phyloP scores from a whole-genome alignment of 1,284 basidiomycete species.

The Caloboletus inedulis region DNA sequence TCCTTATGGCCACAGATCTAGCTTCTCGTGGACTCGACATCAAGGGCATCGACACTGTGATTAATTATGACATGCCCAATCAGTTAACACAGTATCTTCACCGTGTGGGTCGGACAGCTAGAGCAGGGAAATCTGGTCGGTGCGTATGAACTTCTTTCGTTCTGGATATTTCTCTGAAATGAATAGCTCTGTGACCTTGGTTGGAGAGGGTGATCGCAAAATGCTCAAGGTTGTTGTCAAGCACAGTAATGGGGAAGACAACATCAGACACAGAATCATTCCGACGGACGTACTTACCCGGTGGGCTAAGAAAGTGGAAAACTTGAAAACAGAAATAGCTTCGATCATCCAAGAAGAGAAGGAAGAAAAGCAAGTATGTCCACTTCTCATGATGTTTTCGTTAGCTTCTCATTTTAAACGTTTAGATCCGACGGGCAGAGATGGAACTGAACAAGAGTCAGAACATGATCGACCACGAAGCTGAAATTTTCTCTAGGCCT shows the following conservation, averaged over 20 bases:
- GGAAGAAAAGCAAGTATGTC: constrained; percentile 84
- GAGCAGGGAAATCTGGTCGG: constrained; percentile 91
- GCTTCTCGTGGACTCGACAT: constrained; percentile 96
- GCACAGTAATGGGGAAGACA: constrained; percentile 73
- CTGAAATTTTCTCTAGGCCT: constrained; percentile 93
- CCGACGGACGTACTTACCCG: constrained; percentile 75
- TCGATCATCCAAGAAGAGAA: constrained; percentile 90
- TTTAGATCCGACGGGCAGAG: constrained; percentile 81
- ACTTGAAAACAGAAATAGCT: constrained; percentile 76
- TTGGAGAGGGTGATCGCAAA: constrained; percentile 94
- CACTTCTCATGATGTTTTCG: constrained; percentile 5
- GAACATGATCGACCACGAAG: constrained; percentile 92
- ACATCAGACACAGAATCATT: constrained; percentile 88
- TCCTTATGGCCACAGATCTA: constrained; percentile 92
- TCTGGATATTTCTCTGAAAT: constrained; percentile 10
- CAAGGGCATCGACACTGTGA: constrained; percentile 95
- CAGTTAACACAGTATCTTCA: constrained; percentile 94
- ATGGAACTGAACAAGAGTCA: constrained; percentile 96
- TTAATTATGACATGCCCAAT: constrained; percentile 97
- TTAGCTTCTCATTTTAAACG: constrained; percentile 12
- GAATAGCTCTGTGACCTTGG: constrained; percentile 85
- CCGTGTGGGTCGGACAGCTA: constrained; percentile 94
- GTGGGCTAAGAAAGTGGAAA: constrained; percentile 71
- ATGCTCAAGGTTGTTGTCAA: constrained; percentile 97
- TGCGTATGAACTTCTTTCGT: constrained; percentile 37